Conservation (phyloP, 2,329 filamentous ascomycete genomes). For the Calonectria pseudoturangicola region DNA sequence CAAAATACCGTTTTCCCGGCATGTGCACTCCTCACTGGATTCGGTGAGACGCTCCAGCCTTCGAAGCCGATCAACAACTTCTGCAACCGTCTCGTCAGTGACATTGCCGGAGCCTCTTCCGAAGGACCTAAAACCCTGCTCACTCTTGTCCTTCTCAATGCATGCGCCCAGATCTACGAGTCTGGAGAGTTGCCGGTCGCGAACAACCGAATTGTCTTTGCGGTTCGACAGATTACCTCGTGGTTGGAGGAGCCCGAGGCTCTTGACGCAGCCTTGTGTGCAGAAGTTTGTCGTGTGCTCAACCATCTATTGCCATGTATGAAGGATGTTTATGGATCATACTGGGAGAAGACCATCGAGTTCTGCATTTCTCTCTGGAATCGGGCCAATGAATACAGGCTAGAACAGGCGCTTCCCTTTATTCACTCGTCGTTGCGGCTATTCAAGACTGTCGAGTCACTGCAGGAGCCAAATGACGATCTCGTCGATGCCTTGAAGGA, state of each 20-base stretch:
- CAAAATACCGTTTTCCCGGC: conserved; percentile 69
- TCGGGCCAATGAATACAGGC: conserved; percentile 62
- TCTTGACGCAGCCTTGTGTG: conserved; percentile 65
- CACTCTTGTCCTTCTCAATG: conserved; percentile 72
- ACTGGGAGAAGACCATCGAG: conserved; percentile 83
- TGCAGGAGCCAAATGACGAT: conserved; percentile 89
- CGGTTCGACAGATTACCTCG: conserved; percentile 84
- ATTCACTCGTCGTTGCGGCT: conserved; percentile 85
- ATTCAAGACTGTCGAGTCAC: conserved; percentile 75
- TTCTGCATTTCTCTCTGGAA: conserved; percentile 77
- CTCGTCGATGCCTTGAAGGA: conserved; percentile 83
- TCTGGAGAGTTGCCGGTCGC: conserved; percentile 72
- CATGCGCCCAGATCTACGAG: conserved; percentile 71
- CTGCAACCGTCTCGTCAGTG: conserved; percentile 76
- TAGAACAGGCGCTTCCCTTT: conserved; percentile 74
- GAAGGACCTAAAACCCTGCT: conserved; percentile 66
- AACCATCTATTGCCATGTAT: conserved; percentile 82
- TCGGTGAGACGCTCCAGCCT: conserved; percentile 69
- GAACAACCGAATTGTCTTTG: conserved; percentile 85
- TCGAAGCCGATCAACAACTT: conserved; percentile 72
- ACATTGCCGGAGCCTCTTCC: conserved; percentile 71
- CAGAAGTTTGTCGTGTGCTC: conserved; percentile 74
- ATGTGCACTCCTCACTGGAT: conserved; percentile 70
- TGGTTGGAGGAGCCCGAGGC: conserved; percentile 76
- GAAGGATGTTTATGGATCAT: conserved; percentile 88